phyloP scores from a whole-genome alignment of 129 eudicot species.

The Flaveria linearis region DNA sequence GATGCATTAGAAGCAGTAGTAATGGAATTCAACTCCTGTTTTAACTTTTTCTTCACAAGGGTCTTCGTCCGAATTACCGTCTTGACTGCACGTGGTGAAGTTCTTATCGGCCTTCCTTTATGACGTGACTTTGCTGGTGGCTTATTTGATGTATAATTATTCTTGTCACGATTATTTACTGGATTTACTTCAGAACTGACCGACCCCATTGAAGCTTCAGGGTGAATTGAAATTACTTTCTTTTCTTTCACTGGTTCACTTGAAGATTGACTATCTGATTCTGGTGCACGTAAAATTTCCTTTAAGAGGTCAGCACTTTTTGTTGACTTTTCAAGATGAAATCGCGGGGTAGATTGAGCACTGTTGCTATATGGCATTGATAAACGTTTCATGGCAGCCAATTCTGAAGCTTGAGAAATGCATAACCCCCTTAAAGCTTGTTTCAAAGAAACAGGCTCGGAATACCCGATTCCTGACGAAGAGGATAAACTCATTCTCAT shows the following conservation, averaged over 20 bases:
- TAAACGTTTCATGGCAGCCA: constrained; percentile 75
- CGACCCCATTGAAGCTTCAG: constrained; percentile 33
- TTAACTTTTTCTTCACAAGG: constrained; percentile 52
- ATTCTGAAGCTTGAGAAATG: constrained; percentile 97
- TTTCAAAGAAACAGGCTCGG: constrained; percentile 79
- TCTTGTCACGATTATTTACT: constrained; percentile 34
- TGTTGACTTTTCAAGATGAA: constrained; percentile 30
- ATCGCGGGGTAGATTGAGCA: constrained; percentile 48
- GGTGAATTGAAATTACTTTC: constrained; percentile 15
- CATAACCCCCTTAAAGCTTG: constrained; percentile 89
- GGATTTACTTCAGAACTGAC: constrained; percentile 36
- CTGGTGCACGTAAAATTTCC: constrained; percentile 30
- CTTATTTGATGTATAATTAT: constrained; percentile 38
- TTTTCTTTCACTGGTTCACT: constrained; percentile 35
- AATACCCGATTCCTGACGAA: constrained; percentile 69
- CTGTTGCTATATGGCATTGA: constrained; percentile 43
- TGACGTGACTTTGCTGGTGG: constrained; percentile 47
- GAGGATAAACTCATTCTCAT: constrained; percentile 52
- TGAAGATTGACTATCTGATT: constrained; percentile 35
- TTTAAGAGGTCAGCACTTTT: constrained; percentile 20
- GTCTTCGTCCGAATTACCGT: constrained; percentile 58
- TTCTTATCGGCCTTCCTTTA: constrained; percentile 49
- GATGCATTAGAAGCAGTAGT: constrained; percentile 26
- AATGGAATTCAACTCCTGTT: constrained; percentile 39
- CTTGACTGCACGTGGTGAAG: constrained; percentile 52